Percentiles rank a stretch among this genome's conserved stretches.
Evolutionary conservation across 2,329 filamentous ascomycete genomes (phyloP).

Genomic region (Grosmannia huntii): DNA sequence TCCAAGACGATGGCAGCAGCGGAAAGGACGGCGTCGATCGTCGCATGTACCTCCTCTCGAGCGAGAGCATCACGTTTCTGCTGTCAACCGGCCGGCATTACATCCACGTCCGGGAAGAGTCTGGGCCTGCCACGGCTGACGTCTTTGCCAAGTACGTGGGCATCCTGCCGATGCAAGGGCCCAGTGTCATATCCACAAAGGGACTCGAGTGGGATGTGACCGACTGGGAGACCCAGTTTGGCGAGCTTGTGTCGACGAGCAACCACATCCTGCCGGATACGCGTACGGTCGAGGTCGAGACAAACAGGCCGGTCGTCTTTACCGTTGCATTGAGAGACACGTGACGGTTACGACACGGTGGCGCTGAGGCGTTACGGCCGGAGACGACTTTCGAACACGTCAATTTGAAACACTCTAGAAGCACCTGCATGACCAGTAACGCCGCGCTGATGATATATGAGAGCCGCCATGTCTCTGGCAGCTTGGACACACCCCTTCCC

Average conservation of each 20-base stretch:
- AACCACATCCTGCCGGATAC: conserved; percentile 56
- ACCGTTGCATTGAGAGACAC: conserved; percentile 49
- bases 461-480: neutral
- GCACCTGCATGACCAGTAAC: conserved; percentile 2
- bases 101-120: conserved; percentile 57
- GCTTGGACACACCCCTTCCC: neutral
- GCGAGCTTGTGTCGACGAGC: conserved; percentile 63
- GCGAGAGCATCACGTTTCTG: conserved; percentile 70
- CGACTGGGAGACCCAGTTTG: conserved; percentile 67
- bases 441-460: conserved; percentile 8
- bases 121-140: conserved; percentile 57
- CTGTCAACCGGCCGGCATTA: conserved; percentile 55
- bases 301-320: conserved; percentile 55
- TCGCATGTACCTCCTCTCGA: conserved; percentile 65
- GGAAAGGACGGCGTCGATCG: conserved; percentile 17
- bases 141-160: conserved; percentile 70
- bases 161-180: conserved; percentile 72
- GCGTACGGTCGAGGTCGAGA: conserved; percentile 48
- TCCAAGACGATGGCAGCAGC: conserved; percentile 37
- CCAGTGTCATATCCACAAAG: conserved; percentile 61
- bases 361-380: neutral
- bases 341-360: conserved; percentile 19
- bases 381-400: neutral
- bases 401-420: neutral
- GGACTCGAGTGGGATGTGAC: conserved; percentile 87